Evolutionary conservation across 2,329 filamentous ascomycete species (phyloP).

Genomic region (Neofusicoccum laricinum): DNA sequence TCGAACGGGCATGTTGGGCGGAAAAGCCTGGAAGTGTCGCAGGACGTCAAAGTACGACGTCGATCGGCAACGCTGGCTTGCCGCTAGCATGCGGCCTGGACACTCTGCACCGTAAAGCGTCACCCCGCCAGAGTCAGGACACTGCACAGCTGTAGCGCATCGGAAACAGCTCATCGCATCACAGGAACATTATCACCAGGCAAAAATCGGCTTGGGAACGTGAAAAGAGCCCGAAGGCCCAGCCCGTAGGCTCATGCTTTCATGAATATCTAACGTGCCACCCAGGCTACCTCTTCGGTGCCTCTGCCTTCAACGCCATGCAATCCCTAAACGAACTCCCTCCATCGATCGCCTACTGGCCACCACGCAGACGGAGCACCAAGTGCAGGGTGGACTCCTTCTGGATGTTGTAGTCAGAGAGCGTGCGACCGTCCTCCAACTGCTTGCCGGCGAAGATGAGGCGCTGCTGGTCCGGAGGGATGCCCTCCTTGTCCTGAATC

Average conservation of each 20-base stretch:
- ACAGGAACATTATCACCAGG: not conserved
- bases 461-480: slow-evolving; percentile 91
- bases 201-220: not conserved
- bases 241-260: slow-evolving; percentile 9
- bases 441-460: slow-evolving; percentile 94
- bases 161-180: too few species aligned
- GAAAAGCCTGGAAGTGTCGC: not conserved
- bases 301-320: slow-evolving; percentile 12
- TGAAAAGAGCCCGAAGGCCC: slow-evolving; percentile 3
- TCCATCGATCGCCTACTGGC: slow-evolving; percentile 21
- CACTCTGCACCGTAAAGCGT: too few species aligned
- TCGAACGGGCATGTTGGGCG: not conserved
- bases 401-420: slow-evolving; percentile 96
- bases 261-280: slow-evolving; percentile 8
- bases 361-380: slow-evolving; percentile 59
- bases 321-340: not conserved
- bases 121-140: too few species aligned
- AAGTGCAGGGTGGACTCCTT: slow-evolving; percentile 65
- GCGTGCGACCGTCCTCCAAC: slow-evolving; percentile 84
- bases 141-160: too few species aligned
- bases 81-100: too few species aligned
- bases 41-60: not conserved
- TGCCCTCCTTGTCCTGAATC: slow-evolving; percentile 79
- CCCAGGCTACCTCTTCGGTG: not conserved
- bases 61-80: not conserved